Evolutionary conservation across 2,329 filamentous ascomycete species (phyloP).

Genomic region (Aspergillus tubingensis): DNA sequence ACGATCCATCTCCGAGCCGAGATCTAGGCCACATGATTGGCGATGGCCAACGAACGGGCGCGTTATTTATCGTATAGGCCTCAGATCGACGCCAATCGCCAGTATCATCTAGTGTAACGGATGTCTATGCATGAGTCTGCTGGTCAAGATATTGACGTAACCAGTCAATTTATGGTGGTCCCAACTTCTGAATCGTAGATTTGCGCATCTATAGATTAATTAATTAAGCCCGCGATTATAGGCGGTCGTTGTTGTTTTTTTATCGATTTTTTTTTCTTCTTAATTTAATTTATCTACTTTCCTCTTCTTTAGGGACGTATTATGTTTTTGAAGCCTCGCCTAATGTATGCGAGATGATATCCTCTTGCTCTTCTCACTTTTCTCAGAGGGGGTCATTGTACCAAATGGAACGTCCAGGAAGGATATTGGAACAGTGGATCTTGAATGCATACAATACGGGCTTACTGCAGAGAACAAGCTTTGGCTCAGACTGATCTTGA

Average conservation of each 20-base stretch:
- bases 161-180: neutral
- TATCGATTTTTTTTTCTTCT: too few relatives aligned
- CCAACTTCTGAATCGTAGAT: neutral
- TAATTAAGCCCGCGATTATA: neutral
- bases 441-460: neutral
- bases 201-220: neutral
- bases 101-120: neutral
- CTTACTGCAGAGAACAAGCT: neutral
- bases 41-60: slow-evolving; percentile 8
- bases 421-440: neutral
- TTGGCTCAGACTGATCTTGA: slow-evolving; percentile 9
- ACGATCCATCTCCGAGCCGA: slow-evolving; percentile 16
- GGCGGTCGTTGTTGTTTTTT: too few relatives aligned
- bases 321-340: too few relatives aligned
- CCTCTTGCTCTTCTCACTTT: too few relatives aligned
- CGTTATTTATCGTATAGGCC: slow-evolving; percentile 6
- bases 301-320: too few relatives aligned
- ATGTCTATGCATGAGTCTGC: neutral
- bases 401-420: too few relatives aligned
- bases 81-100: slow-evolving; percentile 5
- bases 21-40: slow-evolving; percentile 19
- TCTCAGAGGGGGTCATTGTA: too few relatives aligned
- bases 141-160: slow-evolving; percentile 3
- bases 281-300: too few relatives aligned
- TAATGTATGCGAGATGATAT: too few relatives aligned